Evolutionary conservation across 2,329 filamentous ascomycete species (phyloP).

Genomic region (Apiospora malaysiana): DNA sequence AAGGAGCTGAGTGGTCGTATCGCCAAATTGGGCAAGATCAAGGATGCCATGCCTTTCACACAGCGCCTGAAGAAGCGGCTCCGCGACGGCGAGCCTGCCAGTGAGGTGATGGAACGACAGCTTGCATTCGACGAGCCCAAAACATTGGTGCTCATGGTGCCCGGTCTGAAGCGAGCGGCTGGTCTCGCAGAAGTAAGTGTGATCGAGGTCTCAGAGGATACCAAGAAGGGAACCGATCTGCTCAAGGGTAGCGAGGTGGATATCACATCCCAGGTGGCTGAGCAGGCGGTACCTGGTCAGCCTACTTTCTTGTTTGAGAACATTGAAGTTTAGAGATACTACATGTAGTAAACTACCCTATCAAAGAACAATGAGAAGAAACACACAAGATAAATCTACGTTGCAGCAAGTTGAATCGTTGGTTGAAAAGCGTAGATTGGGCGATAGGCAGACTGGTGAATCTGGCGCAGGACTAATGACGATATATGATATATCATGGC

Average conservation of each 20-base stretch:
- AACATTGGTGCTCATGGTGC: constrained; percentile 78
- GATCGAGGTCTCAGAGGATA: constrained; percentile 72
- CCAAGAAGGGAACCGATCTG: constrained; percentile 58
- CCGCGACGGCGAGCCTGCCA: constrained; percentile 69
- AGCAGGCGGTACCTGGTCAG: constrained; percentile 21
- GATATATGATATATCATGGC: no score
- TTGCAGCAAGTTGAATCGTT: neutral
- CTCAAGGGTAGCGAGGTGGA: constrained; percentile 1
- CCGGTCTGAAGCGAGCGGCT: constrained; percentile 76
- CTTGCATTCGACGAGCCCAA: constrained; percentile 85
- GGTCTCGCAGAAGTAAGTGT: constrained; percentile 75
- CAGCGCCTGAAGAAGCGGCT: constrained; percentile 86
- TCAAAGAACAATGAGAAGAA: neutral
- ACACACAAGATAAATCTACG: neutral
- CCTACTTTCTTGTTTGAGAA: constrained; percentile 23
- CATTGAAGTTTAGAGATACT: constrained; percentile 11
- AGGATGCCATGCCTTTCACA: constrained; percentile 98
- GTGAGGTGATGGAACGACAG: constrained; percentile 80
- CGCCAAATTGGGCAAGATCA: constrained; percentile 85
- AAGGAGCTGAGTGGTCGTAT: constrained; percentile 81
- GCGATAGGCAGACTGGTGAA: neutral
- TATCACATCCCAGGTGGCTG: constrained; percentile 1
- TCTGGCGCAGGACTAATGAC: no score
- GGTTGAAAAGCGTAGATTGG: neutral
- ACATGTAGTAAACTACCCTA: neutral